phyloP scores from a whole-genome alignment of 805 yeast species.

The Nakazawaea siamensis region DNA sequence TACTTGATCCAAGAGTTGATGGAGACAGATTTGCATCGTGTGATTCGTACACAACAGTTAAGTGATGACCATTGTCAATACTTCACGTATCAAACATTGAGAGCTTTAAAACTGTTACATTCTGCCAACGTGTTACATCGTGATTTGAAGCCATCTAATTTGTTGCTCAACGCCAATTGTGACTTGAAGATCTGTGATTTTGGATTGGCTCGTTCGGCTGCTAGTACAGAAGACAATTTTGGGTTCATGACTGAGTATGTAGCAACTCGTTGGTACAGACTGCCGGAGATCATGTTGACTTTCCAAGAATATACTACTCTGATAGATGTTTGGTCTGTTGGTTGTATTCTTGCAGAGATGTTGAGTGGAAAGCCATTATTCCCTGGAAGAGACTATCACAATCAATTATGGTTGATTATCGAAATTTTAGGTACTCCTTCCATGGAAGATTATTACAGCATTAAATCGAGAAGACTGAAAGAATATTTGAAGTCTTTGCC shows the following conservation, averaged over 20 bases:
- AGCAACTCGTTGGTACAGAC: constrained; percentile 96
- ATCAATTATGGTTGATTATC: constrained; percentile 79
- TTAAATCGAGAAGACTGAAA: constrained; percentile 76
- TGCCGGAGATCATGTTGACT: constrained; percentile 95
- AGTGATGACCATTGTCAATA: constrained; percentile 93
- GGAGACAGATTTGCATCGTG: constrained; percentile 83
- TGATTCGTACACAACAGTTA: constrained; percentile 71
- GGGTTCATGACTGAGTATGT: constrained; percentile 95
- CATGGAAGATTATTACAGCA: constrained; percentile 65
- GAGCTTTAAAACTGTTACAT: constrained; percentile 87
- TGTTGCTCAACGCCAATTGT: constrained; percentile 83
- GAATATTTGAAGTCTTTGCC: constrained; percentile 83
- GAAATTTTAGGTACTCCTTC: constrained; percentile 84
- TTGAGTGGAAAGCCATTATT: constrained; percentile 79
- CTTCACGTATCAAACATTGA: constrained; percentile 81
- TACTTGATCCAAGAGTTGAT: constrained; percentile 81
- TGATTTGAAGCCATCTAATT: constrained; percentile 84
- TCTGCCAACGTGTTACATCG: constrained; percentile 92
- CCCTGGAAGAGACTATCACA: constrained; percentile 92
- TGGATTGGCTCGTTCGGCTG: constrained; percentile 72
- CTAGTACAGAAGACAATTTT: constrained; percentile 55
- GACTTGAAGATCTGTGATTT: constrained; percentile 93
- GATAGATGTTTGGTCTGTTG: constrained; percentile 95
- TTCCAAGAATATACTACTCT: constrained; percentile 91
- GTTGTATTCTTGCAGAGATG: constrained; percentile 91